Evolutionary conservation across 176 grass and related monocot species (phyloP).

Genomic region (Carex cristatella): DNA sequence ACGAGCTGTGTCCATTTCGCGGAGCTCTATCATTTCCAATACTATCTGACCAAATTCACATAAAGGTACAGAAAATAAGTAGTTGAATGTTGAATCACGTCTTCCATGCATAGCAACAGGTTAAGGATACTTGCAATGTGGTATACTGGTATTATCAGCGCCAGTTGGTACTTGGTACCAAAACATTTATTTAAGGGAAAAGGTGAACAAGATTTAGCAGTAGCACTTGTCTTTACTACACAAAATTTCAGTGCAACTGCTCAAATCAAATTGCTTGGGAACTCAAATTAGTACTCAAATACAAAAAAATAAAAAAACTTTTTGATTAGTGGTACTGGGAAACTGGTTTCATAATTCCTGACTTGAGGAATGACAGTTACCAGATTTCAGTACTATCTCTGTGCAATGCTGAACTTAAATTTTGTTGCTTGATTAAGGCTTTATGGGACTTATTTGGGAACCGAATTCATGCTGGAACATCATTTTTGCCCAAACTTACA

Average conservation of each 20-base stretch:
- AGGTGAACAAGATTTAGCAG: not conserved
- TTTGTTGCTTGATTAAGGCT: not conserved
- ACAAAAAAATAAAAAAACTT: not conserved
- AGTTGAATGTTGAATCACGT: not conserved
- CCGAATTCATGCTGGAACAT: not conserved
- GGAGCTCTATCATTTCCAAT: constrained; percentile 93
- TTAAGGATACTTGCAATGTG: not conserved
- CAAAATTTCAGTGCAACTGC: not conserved
- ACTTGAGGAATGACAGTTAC: not conserved
- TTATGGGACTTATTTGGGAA: not conserved
- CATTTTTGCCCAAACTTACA: not conserved
- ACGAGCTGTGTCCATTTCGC: constrained; percentile 80
- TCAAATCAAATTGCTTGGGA: not conserved
- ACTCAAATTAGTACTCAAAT: not conserved
- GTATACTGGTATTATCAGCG: not conserved
- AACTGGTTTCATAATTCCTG: not conserved
- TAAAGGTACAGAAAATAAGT: not conserved
- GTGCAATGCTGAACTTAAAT: not conserved
- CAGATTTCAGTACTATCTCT: not conserved
- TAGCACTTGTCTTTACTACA: not conserved
- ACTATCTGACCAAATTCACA: constrained; percentile 57
- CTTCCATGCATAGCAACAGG: not conserved
- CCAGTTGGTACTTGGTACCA: not conserved
- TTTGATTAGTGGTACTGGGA: not conserved
- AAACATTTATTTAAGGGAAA: not conserved